phyloP scores from a whole-genome alignment of 2,329 filamentous ascomycete species.

The Cladosporium colombiae region DNA sequence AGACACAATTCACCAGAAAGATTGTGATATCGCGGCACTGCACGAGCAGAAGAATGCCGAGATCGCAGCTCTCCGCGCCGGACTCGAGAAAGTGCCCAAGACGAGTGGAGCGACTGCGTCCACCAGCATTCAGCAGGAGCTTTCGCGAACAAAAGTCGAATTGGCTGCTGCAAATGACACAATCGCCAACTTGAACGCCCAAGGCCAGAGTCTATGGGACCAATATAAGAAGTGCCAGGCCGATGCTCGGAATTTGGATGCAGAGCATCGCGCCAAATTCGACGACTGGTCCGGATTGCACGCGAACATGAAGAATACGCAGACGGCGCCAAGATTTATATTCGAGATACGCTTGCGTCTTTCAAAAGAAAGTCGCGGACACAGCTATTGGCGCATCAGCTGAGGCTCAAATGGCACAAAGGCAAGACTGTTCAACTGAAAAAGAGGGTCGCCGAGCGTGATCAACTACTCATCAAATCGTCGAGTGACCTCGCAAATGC shows the following conservation, averaged over 20 bases:
- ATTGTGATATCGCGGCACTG: background rate
- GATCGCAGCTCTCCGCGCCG: background rate
- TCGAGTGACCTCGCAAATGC: background rate
- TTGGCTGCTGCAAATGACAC: background rate
- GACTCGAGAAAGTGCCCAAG: background rate
- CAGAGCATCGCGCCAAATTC: background rate
- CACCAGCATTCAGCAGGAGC: background rate
- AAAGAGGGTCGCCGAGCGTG: background rate
- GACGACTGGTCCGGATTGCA: background rate
- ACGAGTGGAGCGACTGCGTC: background rate
- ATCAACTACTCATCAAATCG: background rate
- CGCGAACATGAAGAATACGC: background rate
- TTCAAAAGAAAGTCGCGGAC: too few species aligned
- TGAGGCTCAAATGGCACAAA: too few species aligned
- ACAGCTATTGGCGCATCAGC: too few species aligned
- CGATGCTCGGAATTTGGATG: too few species aligned
- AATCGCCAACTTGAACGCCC: background rate
- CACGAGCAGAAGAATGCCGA: background rate
- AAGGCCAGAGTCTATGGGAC: too few species aligned
- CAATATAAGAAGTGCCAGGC: too few species aligned
- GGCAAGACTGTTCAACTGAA: too few species aligned
- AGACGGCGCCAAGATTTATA: too few species aligned
- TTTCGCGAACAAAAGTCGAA: background rate
- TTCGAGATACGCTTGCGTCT: too few species aligned
- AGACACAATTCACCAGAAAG: background rate